A percentile compares a stretch with the other conserved stretches of the same genome.
These are phyloP conservation scores for Pontederia paniculata DNA, from an alignment of 176 grass and related monocot genomes.

Conservation along the genomic window DNA sequence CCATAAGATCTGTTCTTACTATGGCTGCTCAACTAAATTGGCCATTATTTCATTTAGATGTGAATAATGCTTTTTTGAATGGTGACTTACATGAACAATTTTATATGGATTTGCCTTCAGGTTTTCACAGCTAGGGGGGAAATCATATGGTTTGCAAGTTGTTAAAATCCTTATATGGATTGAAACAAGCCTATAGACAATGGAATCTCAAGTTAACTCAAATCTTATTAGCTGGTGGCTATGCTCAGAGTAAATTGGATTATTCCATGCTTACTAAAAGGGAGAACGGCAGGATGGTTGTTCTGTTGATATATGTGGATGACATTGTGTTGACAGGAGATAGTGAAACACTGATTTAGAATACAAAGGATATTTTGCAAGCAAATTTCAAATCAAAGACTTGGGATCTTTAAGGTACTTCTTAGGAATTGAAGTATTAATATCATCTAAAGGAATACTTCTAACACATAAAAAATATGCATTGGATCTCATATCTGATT, in stretches of 20 bases:
- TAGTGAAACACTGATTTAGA: neutral
- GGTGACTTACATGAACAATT: neutral
- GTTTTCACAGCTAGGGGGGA: neutral
- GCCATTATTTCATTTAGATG: neutral
- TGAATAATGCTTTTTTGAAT: neutral
- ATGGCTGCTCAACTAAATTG: neutral
- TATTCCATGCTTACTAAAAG: neutral
- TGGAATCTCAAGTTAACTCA: neutral
- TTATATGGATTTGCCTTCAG: neutral
- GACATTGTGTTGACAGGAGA: neutral
- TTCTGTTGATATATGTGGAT: slow-evolving; percentile 4
- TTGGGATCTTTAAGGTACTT: neutral
- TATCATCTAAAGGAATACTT: neutral
- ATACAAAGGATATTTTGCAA: neutral
- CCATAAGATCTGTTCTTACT: neutral
- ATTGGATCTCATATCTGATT: neutral
- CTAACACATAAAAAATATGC: neutral
- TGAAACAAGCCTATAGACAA: neutral
- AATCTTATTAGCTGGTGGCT: neutral
- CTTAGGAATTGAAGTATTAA: neutral
- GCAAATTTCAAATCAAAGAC: slow-evolving; percentile 1
- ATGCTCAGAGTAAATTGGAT: neutral
- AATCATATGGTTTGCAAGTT: neutral
- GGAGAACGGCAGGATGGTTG: neutral
- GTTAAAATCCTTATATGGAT: neutral